Base-by-base conservation (phyloP, 148 eudicot genomes). In the Camellia granthamiana region DNA sequence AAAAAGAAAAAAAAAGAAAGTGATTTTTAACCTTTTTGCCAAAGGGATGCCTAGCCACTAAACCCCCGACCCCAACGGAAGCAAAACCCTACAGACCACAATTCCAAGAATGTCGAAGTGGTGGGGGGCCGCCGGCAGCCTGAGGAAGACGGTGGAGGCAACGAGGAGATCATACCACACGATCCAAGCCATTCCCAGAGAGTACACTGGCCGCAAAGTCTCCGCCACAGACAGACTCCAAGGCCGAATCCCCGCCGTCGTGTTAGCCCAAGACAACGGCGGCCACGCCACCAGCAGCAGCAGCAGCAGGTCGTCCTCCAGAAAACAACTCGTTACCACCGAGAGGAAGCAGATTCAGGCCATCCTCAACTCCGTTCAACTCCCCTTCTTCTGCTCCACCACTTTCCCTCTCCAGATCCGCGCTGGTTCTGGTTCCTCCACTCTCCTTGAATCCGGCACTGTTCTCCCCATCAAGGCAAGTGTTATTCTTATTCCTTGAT, bases 181-280 rank as follows among this genome's bases (percentile, higher is more conserved):
- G 6, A 96, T 96, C 62, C 97, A 96, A 85, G 99, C 98, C 52
- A 79, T 93, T 41, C 98, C 99, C 0, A 80, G 99, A 73, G 99
- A 96, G 54, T 30, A 88, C 43, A 75, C 90, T 21, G 98, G 99
- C 1, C 69, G 77, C 21, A 76, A 88, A 82, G 83, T 91, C 13
- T 81, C 99, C 23, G 86, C 81, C 83, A 87, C 88, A 44, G 97
- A 93, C 58, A 81, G 98, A 75, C 88, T 88, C 52, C 97, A 88
- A 49, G 99, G 99, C 52, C 94, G 95, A 3, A 93, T 96, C 76
- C 99, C 99, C 0, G 95, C 97, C 44, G 91, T 93, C 43, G 94
- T 96, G 0, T 85, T 91, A 84, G 72, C 92, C 66, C 88, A 89
- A 49, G 68, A 64, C 64, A 47, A 75, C 60, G 60, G 59, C 79